Percentiles rank a stretch among this genome's conserved stretches.
These are phyloP conservation scores for Starmerella potacharoeniae DNA, from an alignment of 805 yeast genomes.

Conservation along the genomic window DNA sequence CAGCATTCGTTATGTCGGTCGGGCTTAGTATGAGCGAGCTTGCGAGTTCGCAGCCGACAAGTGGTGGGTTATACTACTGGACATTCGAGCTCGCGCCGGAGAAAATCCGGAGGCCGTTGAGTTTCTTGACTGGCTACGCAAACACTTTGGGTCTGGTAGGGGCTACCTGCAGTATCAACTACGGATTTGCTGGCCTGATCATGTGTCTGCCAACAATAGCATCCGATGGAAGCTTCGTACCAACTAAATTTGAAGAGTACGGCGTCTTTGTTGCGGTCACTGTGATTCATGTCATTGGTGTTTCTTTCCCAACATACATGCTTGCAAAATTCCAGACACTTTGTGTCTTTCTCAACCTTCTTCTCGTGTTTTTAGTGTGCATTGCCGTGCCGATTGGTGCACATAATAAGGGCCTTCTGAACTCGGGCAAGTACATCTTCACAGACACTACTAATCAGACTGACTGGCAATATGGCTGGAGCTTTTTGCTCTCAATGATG, in stretches of 20 bases:
- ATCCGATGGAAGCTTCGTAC: constrained; percentile 39
- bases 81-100: constrained; percentile 57
- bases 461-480: constrained; percentile 53
- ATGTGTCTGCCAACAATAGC: constrained; percentile 29
- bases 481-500: constrained; percentile 43
- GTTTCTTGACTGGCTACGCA: constrained; percentile 55
- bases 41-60: constrained; percentile 61
- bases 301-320: constrained; percentile 47
- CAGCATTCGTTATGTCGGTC: constrained; percentile 43
- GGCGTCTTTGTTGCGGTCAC: constrained; percentile 60
- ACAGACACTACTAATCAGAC: constrained; percentile 40
- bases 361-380: constrained; percentile 42
- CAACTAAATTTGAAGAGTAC: constrained; percentile 45
- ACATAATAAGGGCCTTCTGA: constrained; percentile 28
- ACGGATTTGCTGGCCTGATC: constrained; percentile 40
- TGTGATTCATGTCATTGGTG: constrained; percentile 40
- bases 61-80: constrained; percentile 66
- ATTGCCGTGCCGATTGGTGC: constrained; percentile 57
- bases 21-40: constrained; percentile 58
- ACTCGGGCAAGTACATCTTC: constrained; percentile 44
- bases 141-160: constrained; percentile 57
- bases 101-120: constrained; percentile 38
- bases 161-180: constrained; percentile 56
- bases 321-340: constrained; percentile 51
- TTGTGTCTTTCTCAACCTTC: constrained; percentile 45